Conservation (phyloP, 1,139 yeast species). For the Spathaspora sp. region DNA sequence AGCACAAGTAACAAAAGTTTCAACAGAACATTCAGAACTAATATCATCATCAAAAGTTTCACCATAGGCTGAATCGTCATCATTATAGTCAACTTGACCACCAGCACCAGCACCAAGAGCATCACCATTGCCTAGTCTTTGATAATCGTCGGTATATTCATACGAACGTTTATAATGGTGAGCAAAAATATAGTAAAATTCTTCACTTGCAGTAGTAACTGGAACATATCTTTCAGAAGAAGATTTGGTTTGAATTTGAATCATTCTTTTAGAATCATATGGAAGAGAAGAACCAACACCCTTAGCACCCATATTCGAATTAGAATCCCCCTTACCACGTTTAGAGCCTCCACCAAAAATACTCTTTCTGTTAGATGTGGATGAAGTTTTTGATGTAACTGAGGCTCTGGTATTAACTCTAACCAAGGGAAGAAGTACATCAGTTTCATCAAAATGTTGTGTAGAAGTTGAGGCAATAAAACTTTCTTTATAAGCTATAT, state of each 20-base stretch:
- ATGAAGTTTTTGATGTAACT: background rate
- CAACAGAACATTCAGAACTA: slow-evolving; percentile 14
- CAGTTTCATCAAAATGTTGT: slow-evolving; percentile 20
- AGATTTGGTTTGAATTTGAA: slow-evolving; percentile 30
- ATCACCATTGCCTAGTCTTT: background rate
- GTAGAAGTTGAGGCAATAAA: slow-evolving; percentile 33
- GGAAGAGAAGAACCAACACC: background rate
- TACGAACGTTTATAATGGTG: slow-evolving; percentile 25
- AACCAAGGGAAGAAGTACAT: slow-evolving; percentile 7
- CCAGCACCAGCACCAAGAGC: too few species aligned
- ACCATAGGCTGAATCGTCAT: slow-evolving; percentile 24
- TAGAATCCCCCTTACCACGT: background rate
- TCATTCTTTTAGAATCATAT: slow-evolving; percentile 24
- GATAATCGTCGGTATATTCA: slow-evolving; percentile 19
- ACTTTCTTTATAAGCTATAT: slow-evolving; percentile 32
- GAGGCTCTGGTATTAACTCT: background rate
- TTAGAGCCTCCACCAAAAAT: background rate
- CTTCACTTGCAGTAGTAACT: slow-evolving; percentile 25
- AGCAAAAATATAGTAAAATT: slow-evolving; percentile 21
- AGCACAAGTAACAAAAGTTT: slow-evolving; percentile 40
- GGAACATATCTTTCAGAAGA: slow-evolving; percentile 29
- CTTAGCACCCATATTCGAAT: background rate
- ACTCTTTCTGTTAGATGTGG: slow-evolving; percentile 2
- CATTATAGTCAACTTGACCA: slow-evolving; percentile 17
- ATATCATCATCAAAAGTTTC: too few species aligned